A percentile compares a stretch with the other conserved stretches of the same genome.
Evolutionary conservation across 1,284 basidiomycete genomes (phyloP).

Genomic region (Dichomitus squalens): DNA sequence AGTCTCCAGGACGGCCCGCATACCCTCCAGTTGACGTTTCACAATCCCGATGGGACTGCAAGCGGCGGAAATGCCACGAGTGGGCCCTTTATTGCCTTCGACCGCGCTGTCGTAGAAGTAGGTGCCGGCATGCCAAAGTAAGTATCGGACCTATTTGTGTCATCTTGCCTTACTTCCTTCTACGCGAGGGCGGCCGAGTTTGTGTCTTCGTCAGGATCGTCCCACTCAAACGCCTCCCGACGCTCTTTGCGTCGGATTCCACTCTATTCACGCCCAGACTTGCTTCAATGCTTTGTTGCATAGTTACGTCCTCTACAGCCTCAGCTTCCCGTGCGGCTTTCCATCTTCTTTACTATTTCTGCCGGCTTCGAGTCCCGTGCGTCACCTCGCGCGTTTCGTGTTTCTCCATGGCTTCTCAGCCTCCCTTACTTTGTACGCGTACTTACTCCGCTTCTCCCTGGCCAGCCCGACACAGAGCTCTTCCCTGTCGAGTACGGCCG

Average conservation of each 20-base stretch:
- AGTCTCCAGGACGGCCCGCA: slow-evolving; percentile 33
- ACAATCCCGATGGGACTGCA: slow-evolving; percentile 22
- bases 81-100: slow-evolving; percentile 26
- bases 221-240: not conserved
- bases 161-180: not conserved
- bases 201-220: not conserved
- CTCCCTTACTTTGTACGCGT: not conserved
- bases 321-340: not conserved
- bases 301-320: slow-evolving; percentile 6
- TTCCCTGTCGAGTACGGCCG: slow-evolving; percentile 2
- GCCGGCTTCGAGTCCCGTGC: not conserved
- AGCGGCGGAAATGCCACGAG: slow-evolving; percentile 5
- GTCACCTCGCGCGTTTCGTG: not conserved
- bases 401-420: not conserved
- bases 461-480: not conserved
- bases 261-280: not conserved
- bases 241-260: not conserved
- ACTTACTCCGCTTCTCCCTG: slow-evolving; percentile 5
- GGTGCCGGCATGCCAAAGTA: slow-evolving; percentile 17
- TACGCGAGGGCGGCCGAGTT: not conserved
- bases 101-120: slow-evolving; percentile 27
- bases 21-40: slow-evolving; percentile 31
- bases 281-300: slow-evolving; percentile 5
- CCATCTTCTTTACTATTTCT: not conserved
- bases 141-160: slow-evolving; percentile 1